phyloP scores from a whole-genome alignment of 495 filamentous ascomycete species.

The Bombardia bombarda region DNA sequence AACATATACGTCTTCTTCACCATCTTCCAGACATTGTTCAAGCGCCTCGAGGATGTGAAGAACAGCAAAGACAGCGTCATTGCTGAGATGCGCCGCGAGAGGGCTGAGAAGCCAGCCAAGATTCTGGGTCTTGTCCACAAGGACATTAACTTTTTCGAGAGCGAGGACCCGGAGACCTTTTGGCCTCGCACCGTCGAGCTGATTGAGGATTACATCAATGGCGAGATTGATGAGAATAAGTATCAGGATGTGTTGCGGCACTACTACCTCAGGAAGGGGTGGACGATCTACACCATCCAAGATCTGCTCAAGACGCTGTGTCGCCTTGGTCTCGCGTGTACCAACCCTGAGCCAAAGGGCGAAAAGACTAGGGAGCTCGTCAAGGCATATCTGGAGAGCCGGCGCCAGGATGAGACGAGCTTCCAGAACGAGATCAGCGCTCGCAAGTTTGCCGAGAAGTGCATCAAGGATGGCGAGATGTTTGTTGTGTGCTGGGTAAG shows the following conservation, averaged over 20 bases:
- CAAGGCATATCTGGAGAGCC: slow-evolving; percentile 72
- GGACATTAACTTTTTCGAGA: slow-evolving; percentile 37
- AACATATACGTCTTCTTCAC: slow-evolving; percentile 90
- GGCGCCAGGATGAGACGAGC: slow-evolving; percentile 71
- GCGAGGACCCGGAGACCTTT: slow-evolving; percentile 35
- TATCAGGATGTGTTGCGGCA: slow-evolving; percentile 86
- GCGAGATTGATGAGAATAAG: slow-evolving; percentile 67
- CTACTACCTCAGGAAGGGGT: slow-evolving; percentile 81
- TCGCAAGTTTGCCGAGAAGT: slow-evolving; percentile 77
- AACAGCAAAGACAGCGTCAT: slow-evolving; percentile 61
- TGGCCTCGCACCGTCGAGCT: slow-evolving; percentile 52
- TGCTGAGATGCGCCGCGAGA: slow-evolving; percentile 61
- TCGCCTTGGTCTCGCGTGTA: slow-evolving; percentile 65
- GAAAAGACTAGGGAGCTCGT: slow-evolving; percentile 86
- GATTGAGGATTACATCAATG: slow-evolving; percentile 76
- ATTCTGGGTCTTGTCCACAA: slow-evolving; percentile 63
- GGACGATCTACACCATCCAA: slow-evolving; percentile 82
- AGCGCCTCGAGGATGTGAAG: slow-evolving; percentile 76
- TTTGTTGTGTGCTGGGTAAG: slow-evolving; percentile 81
- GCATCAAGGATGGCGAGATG: slow-evolving; percentile 81
- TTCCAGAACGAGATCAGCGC: slow-evolving; percentile 77
- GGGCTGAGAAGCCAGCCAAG: slow-evolving; percentile 65
- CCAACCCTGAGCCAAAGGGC: slow-evolving; percentile 66
- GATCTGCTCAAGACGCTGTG: slow-evolving; percentile 71
- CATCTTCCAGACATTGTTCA: slow-evolving; percentile 80